These are phyloP conservation scores for Penicillium occitanis DNA, from an alignment of 2,329 filamentous ascomycete genomes.

Conservation along the genomic window DNA sequence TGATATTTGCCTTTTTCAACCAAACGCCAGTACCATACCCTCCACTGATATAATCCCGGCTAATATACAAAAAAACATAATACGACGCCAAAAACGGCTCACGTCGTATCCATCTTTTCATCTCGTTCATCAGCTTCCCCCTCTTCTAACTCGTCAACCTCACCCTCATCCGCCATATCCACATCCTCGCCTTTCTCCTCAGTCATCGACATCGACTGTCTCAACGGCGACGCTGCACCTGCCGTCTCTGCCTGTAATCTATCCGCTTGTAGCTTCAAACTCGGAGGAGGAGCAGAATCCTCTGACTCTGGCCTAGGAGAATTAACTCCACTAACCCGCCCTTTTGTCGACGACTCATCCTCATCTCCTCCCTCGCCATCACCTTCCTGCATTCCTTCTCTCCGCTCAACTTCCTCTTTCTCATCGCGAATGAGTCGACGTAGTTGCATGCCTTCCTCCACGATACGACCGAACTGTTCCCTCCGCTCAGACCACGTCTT, in stretches of 20 bases:
- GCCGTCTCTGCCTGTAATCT: constrained; percentile 30
- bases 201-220: constrained; percentile 37
- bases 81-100: constrained; percentile 19
- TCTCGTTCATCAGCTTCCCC: constrained; percentile 50
- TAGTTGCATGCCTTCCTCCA: constrained; percentile 86
- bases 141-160: constrained; percentile 50
- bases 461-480: constrained; percentile 83
- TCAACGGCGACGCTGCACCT: constrained; percentile 39
- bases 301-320: constrained; percentile 52
- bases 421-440: constrained; percentile 85
- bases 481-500: constrained; percentile 80
- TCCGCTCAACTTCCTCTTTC: constrained; percentile 87
- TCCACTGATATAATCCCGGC: background rate
- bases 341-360: constrained; percentile 39
- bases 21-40: constrained; percentile 16
- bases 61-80: background rate
- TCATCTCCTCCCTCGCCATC: constrained; percentile 59
- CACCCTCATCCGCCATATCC: constrained; percentile 58
- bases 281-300: constrained; percentile 26
- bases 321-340: constrained; percentile 48
- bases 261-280: constrained; percentile 32
- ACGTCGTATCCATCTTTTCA: constrained; percentile 68
- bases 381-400: constrained; percentile 72
- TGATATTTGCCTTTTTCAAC: background rate
- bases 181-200: constrained; percentile 56